These are phyloP conservation scores for Claviceps sorghi DNA, from an alignment of 2,329 filamentous ascomycete species.

Conservation along the genomic window DNA sequence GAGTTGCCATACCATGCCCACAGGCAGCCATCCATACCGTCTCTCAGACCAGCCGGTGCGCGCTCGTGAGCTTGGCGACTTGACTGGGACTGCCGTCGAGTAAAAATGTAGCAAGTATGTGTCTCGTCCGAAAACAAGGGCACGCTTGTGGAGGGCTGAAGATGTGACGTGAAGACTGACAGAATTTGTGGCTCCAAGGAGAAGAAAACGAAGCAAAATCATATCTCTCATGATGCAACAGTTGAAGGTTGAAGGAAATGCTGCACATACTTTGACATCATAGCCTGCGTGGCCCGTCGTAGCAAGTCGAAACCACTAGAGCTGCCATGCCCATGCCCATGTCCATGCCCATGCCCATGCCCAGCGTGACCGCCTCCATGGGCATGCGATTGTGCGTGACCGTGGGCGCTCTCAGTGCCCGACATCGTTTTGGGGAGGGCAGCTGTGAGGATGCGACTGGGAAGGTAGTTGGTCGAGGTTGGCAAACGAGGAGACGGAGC, in stretches of 20 bases:
- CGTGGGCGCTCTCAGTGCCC: conserved; percentile 27
- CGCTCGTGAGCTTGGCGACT: background rate
- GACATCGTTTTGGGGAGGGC: conserved; percentile 21
- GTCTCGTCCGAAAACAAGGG: background rate
- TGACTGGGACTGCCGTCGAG: background rate
- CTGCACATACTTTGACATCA: conserved; percentile 46
- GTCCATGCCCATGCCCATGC: background rate
- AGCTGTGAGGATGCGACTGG: background rate
- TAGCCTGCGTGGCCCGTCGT: conserved; percentile 45
- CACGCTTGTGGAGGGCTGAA: background rate
- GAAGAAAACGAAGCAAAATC: background rate
- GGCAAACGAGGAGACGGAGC: background rate
- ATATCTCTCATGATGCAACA: background rate
- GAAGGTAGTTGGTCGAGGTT: background rate
- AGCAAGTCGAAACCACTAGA: conserved; percentile 40
- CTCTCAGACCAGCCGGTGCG: background rate
- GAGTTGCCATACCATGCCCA: background rate
- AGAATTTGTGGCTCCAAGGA: background rate
- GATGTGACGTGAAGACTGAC: background rate
- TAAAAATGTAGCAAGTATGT: no score
- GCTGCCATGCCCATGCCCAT: conserved; percentile 12
- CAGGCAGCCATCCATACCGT: background rate
- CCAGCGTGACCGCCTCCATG: conserved; percentile 9
- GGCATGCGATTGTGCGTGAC: conserved; percentile 1
- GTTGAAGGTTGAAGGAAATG: background rate